Conservation (phyloP, 2,329 filamentous ascomycete genomes). For the Phyllosticta citriasiana region DNA sequence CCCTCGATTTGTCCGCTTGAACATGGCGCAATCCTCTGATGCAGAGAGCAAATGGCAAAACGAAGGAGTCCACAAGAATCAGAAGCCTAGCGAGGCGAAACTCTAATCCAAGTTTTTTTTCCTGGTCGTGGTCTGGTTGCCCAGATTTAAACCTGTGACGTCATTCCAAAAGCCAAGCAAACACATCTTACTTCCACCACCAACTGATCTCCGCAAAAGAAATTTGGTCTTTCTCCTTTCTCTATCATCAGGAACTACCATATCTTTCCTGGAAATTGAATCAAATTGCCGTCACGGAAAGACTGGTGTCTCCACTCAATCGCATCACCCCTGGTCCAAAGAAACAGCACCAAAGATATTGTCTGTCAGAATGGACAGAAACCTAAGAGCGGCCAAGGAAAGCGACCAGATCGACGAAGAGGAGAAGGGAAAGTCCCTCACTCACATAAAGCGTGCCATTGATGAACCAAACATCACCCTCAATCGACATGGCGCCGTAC, state of each 20-base stretch:
- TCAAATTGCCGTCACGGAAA: neutral
- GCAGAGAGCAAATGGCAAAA: neutral
- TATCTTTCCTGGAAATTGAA: neutral
- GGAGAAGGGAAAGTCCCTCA: conserved; percentile 11
- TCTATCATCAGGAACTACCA: too few relatives aligned
- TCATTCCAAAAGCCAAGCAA: neutral
- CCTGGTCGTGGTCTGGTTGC: neutral
- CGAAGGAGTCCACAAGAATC: neutral
- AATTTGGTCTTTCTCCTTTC: too few relatives aligned
- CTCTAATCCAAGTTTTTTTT: neutral
- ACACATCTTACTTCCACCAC: neutral
- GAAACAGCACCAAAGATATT: too few relatives aligned
- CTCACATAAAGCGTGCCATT: conserved; percentile 45
- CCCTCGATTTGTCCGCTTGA: neutral
- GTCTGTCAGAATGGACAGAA: too few relatives aligned
- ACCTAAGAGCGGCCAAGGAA: neutral
- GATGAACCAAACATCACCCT: conserved; percentile 53
- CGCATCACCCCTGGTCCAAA: too few relatives aligned
- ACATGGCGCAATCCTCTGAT: neutral
- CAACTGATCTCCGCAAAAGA: neutral
- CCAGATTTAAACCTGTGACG: neutral
- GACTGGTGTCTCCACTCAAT: neutral
- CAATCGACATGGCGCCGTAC: conserved; percentile 47
- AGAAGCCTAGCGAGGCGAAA: neutral
- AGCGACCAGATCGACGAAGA: neutral